phyloP scores from a whole-genome alignment of 352 stramenopile species.

The Globisporangium viniferum region DNA sequence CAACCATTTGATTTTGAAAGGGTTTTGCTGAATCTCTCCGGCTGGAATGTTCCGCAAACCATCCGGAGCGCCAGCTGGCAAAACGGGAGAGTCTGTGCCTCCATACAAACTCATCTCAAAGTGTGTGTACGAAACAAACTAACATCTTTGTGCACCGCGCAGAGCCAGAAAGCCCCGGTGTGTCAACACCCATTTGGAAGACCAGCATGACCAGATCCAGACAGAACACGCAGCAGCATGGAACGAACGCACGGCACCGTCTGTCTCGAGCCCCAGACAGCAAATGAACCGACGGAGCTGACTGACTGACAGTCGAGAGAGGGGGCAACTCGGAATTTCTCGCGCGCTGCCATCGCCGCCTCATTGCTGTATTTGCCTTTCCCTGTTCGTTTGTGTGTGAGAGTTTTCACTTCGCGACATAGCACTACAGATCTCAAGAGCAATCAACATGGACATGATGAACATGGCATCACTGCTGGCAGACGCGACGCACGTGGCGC shows the following conservation, averaged over 20 bases:
- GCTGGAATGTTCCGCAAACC: background rate
- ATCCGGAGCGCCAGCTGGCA: constrained; percentile 4
- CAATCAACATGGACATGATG: background rate
- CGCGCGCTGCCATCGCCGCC: background rate
- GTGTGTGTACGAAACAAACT: background rate
- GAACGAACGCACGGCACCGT: background rate
- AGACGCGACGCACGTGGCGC: constrained; percentile 10
- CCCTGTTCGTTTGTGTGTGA: background rate
- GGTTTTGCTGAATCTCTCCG: background rate
- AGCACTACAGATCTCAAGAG: background rate
- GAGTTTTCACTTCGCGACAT: background rate
- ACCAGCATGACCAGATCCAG: background rate
- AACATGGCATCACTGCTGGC: background rate
- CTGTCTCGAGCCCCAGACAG: background rate
- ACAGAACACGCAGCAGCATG: background rate
- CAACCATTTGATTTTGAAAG: background rate
- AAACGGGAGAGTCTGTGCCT: background rate
- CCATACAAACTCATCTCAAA: constrained; percentile 7
- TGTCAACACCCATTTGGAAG: background rate
- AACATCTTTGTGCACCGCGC: background rate
- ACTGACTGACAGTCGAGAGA: background rate
- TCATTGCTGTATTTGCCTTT: constrained; percentile 2
- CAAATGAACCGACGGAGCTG: background rate
- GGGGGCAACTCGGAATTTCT: background rate
- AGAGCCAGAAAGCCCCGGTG: background rate